Evolutionary conservation across 2,329 filamentous ascomycete genomes (phyloP).

Genomic region (Cercospora sesami): DNA sequence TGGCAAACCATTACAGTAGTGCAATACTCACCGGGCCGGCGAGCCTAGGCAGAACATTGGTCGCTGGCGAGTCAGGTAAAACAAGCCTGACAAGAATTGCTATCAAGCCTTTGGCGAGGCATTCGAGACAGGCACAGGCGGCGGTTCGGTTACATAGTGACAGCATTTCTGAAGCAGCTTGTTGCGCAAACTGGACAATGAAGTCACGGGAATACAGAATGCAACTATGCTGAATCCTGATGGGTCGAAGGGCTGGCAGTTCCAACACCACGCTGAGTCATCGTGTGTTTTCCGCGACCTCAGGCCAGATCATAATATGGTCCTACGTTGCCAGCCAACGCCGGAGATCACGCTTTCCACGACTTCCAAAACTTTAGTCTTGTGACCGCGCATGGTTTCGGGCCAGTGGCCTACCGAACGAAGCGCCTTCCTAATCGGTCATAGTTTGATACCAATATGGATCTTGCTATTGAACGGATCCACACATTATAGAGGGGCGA

Average conservation of each 20-base stretch:
- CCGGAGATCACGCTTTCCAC: neutral
- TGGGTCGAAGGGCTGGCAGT: too few species aligned
- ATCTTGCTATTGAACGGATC: neutral
- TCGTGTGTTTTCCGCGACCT: too few species aligned
- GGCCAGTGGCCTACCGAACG: neutral
- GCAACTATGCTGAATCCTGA: too few species aligned
- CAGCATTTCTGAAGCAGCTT: too few species aligned
- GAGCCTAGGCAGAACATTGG: neutral
- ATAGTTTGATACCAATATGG: neutral
- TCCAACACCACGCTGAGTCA: too few species aligned
- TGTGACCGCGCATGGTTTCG: neutral
- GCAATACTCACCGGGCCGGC: neutral
- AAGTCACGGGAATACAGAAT: too few species aligned
- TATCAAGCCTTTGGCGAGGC: neutral
- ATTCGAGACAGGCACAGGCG: neutral
- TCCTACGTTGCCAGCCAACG: neutral
- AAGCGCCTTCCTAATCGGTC: neutral
- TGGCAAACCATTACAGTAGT: neutral
- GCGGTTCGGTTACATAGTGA: too few species aligned
- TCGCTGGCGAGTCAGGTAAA: neutral
- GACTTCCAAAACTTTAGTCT: neutral
- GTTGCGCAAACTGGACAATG: too few species aligned
- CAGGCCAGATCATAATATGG: too few species aligned
- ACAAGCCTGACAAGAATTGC: constrained; percentile 3
- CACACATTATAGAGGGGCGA: too few species aligned